Evolutionary conservation across 805 yeast species (phyloP), one percentile per base, ranked within the genome.

Genomic region (Starmerella vaccinii): DNA sequence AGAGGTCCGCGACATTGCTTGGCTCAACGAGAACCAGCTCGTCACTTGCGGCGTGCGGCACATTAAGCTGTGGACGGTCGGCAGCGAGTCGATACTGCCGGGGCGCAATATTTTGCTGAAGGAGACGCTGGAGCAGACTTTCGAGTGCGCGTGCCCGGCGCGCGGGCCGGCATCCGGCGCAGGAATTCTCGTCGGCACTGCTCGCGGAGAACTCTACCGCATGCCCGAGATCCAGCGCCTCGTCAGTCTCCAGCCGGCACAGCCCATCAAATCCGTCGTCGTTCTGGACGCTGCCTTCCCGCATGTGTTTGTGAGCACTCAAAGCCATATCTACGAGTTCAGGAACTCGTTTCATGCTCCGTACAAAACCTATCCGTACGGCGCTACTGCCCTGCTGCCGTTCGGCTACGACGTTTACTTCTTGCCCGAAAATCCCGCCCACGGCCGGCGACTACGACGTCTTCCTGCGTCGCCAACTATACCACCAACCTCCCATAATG

Each of bases 81-180:
- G 53, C 5, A 38, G 54, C 16, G 59, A 57, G 33, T 59, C 59
- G 27, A 65, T 70, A 8, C 64, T 83, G 8, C 70, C 70, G 43
- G 88, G 89, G 0, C 72, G 81, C 49, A 82, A 76, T 57, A 78
- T 77, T 1, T 66, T 81, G 0, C 64, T 82, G 40, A 81, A 81
- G 1, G 63, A 63, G 6, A 69, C 68, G 33, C 64, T 78, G 15
- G 72, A 74, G 51, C 68, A 73, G n/a, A 73, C 71, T 49, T 81
- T 81, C 58, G 68, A 75, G 3, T 68, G 70, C 22, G 69, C 38
- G 2, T 26, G 33, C 16, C 47, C 58, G n/a, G 13, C 68, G 2
- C 57, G 65, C 24, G 56, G 66, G 7, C 48, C 71, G 24, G 68
- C 65, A 49, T 62, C 57, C 18, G 67, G 66, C n/a, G n/a, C n/a